phyloP scores from a whole-genome alignment of 2,329 filamentous ascomycete species.

The Arachnopeziza araneosa region DNA sequence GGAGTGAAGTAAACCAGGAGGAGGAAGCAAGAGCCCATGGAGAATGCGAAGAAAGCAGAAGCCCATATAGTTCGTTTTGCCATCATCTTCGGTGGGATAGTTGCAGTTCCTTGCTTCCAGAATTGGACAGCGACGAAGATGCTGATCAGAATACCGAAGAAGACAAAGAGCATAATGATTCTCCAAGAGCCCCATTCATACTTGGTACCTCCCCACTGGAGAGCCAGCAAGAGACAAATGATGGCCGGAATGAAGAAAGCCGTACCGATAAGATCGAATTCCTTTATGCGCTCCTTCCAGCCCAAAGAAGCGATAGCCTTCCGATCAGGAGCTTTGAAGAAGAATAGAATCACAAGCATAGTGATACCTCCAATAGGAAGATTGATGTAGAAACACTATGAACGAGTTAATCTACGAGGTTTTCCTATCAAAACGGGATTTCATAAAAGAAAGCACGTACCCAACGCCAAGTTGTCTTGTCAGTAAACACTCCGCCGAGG shows the following conservation, averaged over 20 bases:
- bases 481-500: slow-evolving; percentile 29
- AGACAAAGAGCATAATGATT: slow-evolving; percentile 33
- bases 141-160: slow-evolving; percentile 28
- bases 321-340: slow-evolving; percentile 38
- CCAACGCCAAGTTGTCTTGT: slow-evolving; percentile 33
- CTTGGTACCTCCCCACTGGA: slow-evolving; percentile 36
- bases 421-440: no score
- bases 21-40: slow-evolving; percentile 33
- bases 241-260: slow-evolving; percentile 33
- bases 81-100: slow-evolving; percentile 36
- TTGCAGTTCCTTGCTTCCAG: slow-evolving; percentile 33
- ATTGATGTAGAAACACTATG: slow-evolving; percentile 25
- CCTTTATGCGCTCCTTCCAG: slow-evolving; percentile 26
- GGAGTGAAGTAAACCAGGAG: slow-evolving; percentile 40
- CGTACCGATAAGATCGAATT: slow-evolving; percentile 34
- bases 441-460: no score
- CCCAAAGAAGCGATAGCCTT: slow-evolving; percentile 32
- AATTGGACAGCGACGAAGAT: slow-evolving; percentile 29
- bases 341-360: slow-evolving; percentile 32
- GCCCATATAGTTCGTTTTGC: slow-evolving; percentile 33
- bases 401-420: no score
- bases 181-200: slow-evolving; percentile 32
- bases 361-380: slow-evolving; percentile 31
- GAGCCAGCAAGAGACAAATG: slow-evolving; percentile 35
- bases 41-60: slow-evolving; percentile 31